Base-by-base conservation (phyloP, 768 basidiomycete species). In the Exidia glandulosa region DNA sequence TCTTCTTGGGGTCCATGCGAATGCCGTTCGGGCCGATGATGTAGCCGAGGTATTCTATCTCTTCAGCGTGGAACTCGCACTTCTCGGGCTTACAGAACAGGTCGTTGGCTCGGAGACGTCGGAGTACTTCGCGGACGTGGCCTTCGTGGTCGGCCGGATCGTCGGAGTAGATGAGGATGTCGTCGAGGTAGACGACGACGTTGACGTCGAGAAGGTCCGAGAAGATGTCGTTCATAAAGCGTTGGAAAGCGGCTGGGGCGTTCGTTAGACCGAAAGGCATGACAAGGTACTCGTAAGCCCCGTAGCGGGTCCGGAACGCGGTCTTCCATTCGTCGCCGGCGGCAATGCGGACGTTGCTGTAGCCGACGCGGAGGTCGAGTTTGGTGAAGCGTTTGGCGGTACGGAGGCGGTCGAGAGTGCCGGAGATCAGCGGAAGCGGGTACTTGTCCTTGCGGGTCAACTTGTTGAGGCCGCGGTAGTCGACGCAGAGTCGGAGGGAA, bases 271-370 rank as follows among this genome's bases (percentile, higher is more conserved):
- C 73, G 36, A 72, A 72, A 19, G 73, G 72, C 65, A 76, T 72
- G 13, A 78, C 72, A 3, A 68, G 64, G 41, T 73, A 80, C 54
- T 81, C 75, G 59, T 71, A 79, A 0, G 68, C 59, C 0, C 79
- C 75, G 27, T 72, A 72, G 0, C 72, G 76, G 0, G 75, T 79
- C 0, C 62, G 63, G 0, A 79, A 73, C 0, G 75, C 76, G 0
- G 75, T 77, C 25, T 78, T 79, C 73, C 71, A 74, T 64, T 77
- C 70, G 58, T 78, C 71, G 0, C 76, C 76, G n/a, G 70, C 67
- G 4, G 64, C 61, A 48, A 80, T 73, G 2, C 74, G 64, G 27
- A 80, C 64, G 14, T 76, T 74, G 63, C 78, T 73, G 63, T 72
- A 80, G 0, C 72, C 75, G 48, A 69, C 68, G 25, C 71, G 69